These are phyloP conservation scores for Saccharomycodes ludwigii DNA, from an alignment of 805 yeast species.

Conservation along the genomic window DNA sequence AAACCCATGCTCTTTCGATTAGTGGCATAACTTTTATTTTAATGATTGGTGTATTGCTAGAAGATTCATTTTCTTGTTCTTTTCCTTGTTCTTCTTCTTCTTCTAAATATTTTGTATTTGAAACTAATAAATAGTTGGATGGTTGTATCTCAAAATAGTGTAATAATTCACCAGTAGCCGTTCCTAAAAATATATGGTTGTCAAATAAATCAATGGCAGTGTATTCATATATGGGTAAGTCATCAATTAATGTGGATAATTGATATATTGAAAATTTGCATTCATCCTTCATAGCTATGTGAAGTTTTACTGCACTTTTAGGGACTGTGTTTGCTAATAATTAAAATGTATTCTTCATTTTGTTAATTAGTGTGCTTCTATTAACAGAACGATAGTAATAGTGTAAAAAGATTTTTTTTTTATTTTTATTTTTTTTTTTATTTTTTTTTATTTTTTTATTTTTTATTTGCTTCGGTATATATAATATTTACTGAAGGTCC, in stretches of 20 bases:
- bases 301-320: no score
- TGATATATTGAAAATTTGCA: conserved; percentile 14
- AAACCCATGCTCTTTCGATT: conserved; percentile 20
- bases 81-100: conserved; percentile 3
- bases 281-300: no score
- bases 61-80: no score
- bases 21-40: conserved; percentile 17
- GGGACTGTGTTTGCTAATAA: no score
- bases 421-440: no score
- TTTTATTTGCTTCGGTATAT: no score
- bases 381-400: no score
- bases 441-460: no score
- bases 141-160: conserved; percentile 24
- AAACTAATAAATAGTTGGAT: conserved; percentile 19
- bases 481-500: no score
- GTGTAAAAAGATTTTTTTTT: no score
- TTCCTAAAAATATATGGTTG: conserved; percentile 21
- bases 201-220: conserved; percentile 19
- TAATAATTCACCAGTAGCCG: conserved; percentile 19
- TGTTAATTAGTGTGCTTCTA: no score
- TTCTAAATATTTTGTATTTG: conserved; percentile 17
- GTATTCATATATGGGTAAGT: conserved; percentile 15
- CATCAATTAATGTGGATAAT: conserved; percentile 16
- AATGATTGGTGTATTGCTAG: conserved; percentile 10
- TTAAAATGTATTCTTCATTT: no score